These are phyloP conservation scores for Prunella vulgaris DNA, from an alignment of 257 asterid species.

Conservation along the genomic window DNA sequence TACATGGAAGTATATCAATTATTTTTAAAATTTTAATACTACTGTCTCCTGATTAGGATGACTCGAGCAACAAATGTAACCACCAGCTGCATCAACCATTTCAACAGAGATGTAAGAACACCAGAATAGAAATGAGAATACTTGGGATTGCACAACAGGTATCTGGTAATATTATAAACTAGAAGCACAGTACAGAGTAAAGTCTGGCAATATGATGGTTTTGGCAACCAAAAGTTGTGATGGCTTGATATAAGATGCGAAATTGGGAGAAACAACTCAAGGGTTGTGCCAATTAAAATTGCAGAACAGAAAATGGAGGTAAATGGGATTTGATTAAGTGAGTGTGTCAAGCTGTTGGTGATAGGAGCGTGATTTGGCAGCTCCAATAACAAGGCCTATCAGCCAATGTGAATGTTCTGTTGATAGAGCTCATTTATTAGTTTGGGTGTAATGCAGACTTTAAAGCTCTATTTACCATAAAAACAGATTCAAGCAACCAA, in stretches of 20 bases:
- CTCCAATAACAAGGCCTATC: too few species aligned
- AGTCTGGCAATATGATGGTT: not conserved
- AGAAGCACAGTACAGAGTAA: not conserved
- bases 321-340: not conserved
- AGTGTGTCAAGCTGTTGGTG: not conserved
- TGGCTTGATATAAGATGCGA: not conserved
- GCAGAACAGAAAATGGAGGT: not conserved
- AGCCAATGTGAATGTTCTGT: not conserved
- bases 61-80: not conserved
- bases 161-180: not conserved
- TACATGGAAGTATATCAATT: not conserved
- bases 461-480: not conserved
- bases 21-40: not conserved
- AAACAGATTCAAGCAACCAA: not conserved
- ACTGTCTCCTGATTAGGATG: not conserved
- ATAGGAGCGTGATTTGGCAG: too few species aligned
- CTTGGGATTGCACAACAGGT: not conserved
- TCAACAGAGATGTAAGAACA: not conserved
- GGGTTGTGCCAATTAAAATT: not conserved
- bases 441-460: not conserved
- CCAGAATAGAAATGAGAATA: too few species aligned
- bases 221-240: not conserved
- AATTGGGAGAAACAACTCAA: not conserved
- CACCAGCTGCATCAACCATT: not conserved
- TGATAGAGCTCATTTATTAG: not conserved